Percentiles rank a stretch among this genome's conserved stretches.
Evolutionary conservation across 805 yeast species (phyloP).

Genomic region (Alloascoidea africana): DNA sequence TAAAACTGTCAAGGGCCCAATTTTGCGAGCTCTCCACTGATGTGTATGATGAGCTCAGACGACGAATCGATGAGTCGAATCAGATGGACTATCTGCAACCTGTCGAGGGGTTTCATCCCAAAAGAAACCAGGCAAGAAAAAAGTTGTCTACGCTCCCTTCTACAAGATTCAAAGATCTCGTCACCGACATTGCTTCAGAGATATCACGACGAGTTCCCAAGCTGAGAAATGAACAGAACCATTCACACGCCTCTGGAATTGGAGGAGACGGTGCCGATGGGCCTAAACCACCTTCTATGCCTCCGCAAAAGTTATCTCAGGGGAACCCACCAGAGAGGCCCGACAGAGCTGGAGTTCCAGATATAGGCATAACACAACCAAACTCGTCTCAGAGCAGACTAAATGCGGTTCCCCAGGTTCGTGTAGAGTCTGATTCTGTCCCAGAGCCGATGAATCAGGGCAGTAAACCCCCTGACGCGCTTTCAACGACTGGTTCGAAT

Average conservation of each 20-base stretch:
- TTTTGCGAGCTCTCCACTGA: conserved; percentile 86
- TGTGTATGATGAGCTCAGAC: conserved; percentile 79
- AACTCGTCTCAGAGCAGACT: background rate
- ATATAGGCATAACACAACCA: background rate
- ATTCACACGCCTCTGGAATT: background rate
- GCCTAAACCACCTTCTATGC: background rate
- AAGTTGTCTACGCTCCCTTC: conserved; percentile 77
- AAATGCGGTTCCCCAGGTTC: too few species aligned
- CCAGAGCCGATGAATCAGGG: background rate
- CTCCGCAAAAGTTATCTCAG: background rate
- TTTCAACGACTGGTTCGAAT: too few species aligned
- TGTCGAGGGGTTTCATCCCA: conserved; percentile 67
- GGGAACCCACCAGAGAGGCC: too few species aligned
- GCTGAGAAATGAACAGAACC: too few species aligned
- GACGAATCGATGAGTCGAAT: conserved; percentile 39
- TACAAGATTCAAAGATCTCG: conserved; percentile 75
- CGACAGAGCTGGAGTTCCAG: too few species aligned
- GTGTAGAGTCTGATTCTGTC: background rate
- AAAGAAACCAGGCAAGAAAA: conserved; percentile 89
- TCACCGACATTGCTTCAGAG: conserved; percentile 77
- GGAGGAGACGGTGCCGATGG: too few species aligned
- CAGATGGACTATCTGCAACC: conserved; percentile 53
- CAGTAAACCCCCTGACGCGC: background rate
- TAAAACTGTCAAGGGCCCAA: conserved; percentile 65
- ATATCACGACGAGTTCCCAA: conserved; percentile 63